These are phyloP conservation scores for Schwanniomyces polymorphus DNA, from an alignment of 805 yeast genomes.

Conservation along the genomic window DNA sequence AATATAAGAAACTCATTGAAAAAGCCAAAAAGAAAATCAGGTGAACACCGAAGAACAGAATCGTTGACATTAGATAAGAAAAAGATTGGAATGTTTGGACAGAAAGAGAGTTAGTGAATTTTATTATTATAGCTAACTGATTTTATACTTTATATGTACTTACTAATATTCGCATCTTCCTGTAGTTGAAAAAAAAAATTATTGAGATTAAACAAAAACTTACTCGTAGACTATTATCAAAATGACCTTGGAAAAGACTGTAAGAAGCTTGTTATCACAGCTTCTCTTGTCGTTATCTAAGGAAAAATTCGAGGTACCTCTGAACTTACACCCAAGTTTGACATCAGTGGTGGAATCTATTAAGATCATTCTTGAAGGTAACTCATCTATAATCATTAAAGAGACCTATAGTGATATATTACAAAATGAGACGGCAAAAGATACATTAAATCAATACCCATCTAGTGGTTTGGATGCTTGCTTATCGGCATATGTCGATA, in stretches of 20 bases:
- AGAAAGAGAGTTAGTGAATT: neutral
- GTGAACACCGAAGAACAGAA: conserved; percentile 31
- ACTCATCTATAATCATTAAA: conserved; percentile 20
- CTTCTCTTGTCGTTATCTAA: conserved; percentile 5
- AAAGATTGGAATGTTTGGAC: neutral
- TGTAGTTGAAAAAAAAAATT: conserved; percentile 1
- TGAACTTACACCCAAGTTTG: conserved; percentile 4
- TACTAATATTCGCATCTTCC: neutral
- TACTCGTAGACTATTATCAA: neutral
- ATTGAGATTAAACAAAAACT: neutral
- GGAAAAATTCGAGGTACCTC: conserved; percentile 2
- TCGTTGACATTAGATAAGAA: conserved; percentile 17
- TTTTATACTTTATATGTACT: neutral
- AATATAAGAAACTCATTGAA: conserved; percentile 40
- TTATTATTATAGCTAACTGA: too few species aligned
- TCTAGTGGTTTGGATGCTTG: conserved; percentile 14
- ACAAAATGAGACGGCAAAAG: conserved; percentile 11
- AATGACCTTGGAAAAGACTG: neutral
- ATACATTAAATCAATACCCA: conserved; percentile 21
- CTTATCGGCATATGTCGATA: conserved; percentile 14
- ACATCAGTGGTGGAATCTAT: conserved; percentile 14
- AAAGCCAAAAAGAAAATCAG: conserved; percentile 28
- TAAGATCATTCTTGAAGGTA: conserved; percentile 20
- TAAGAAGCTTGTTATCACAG: conserved; percentile 6
- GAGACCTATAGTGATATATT: conserved; percentile 17